These are phyloP conservation scores for Penium margaritaceum DNA, from an alignment of 139 green algal genomes.

Conservation along the genomic window DNA sequence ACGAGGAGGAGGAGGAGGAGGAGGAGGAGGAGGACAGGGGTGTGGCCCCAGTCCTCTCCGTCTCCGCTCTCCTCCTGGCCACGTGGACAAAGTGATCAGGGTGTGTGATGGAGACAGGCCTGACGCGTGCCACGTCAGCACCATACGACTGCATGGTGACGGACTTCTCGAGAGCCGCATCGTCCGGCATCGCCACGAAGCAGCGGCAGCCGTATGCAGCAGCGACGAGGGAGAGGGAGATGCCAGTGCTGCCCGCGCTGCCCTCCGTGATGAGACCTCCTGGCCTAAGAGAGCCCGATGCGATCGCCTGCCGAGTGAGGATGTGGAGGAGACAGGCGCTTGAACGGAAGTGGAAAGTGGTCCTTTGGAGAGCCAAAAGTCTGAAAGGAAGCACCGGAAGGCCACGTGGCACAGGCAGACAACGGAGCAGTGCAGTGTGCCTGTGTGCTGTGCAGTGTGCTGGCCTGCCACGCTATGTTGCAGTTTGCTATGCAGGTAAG, in stretches of 20 bases:
- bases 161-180: conserved; percentile 79
- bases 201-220: conserved; percentile 63
- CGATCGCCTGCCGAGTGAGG: conserved; percentile 45
- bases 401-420: no score
- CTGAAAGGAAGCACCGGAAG: no score
- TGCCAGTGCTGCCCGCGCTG: conserved; percentile 75
- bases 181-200: conserved; percentile 83
- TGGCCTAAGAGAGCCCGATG: conserved; percentile 43
- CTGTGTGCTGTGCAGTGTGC: no score
- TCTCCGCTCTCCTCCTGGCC: conserved; percentile 9
- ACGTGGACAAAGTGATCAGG: conserved; percentile 89
- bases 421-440: no score
- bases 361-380: no score
- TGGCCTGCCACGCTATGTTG: no score
- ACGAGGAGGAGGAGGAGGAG: no score
- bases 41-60: no score
- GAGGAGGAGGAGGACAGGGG: no score
- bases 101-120: conserved; percentile 86
- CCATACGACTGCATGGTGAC: conserved; percentile 59
- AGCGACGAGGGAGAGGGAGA: conserved; percentile 77
- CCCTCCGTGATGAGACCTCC: conserved; percentile 78
- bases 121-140: conserved; percentile 66
- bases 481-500: no score
- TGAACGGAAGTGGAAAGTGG: no score
- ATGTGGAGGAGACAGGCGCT: no score